Conservation (phyloP, 495 filamentous ascomycete genomes). For the Jackrogersella multiformis region DNA sequence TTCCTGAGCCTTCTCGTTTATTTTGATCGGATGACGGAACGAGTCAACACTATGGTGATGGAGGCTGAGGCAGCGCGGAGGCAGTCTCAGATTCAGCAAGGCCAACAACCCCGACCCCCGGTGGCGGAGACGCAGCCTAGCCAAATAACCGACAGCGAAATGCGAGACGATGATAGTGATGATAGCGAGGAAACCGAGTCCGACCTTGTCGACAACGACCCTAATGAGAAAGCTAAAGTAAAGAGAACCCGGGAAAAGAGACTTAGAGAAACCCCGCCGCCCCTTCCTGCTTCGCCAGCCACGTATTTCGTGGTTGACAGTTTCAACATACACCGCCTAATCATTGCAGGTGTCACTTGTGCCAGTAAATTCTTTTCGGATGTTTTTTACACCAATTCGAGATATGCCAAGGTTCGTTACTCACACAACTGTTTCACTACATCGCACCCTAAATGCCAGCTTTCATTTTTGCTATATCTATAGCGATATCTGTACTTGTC, state of each 20-base stretch:
- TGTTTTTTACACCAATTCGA: slow-evolving; percentile 98
- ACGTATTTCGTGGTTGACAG: slow-evolving; percentile 97
- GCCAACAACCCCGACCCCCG: slow-evolving; percentile 27
- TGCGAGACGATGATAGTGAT: slow-evolving; percentile 48
- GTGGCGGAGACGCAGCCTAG: slow-evolving; percentile 1
- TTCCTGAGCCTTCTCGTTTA: slow-evolving; percentile 96
- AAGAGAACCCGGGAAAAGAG: slow-evolving; percentile 22
- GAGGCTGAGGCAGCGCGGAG: slow-evolving; percentile 54
- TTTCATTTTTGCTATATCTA: not conserved
- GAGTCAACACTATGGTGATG: slow-evolving; percentile 75
- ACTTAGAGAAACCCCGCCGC: slow-evolving; percentile 43
- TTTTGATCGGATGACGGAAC: slow-evolving; percentile 98
- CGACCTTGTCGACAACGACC: slow-evolving; percentile 53
- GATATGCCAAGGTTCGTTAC: slow-evolving; percentile 91
- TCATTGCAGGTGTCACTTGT: slow-evolving; percentile 97
- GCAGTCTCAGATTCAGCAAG: slow-evolving; percentile 31
- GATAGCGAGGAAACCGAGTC: slow-evolving; percentile 51
- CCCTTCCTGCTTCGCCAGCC: slow-evolving; percentile 56
- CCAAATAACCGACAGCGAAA: slow-evolving; percentile 44
- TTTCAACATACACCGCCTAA: slow-evolving; percentile 97
- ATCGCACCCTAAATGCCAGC: not conserved
- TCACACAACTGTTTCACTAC: not conserved
- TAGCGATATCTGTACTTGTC: not conserved
- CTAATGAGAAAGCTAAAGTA: slow-evolving; percentile 40
- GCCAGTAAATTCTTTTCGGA: slow-evolving; percentile 99